A percentile compares a stretch with the other conserved stretches of the same genome.
Evolutionary conservation across 1,139 yeast species (phyloP).

Genomic region (Taphrina flavorubra): DNA sequence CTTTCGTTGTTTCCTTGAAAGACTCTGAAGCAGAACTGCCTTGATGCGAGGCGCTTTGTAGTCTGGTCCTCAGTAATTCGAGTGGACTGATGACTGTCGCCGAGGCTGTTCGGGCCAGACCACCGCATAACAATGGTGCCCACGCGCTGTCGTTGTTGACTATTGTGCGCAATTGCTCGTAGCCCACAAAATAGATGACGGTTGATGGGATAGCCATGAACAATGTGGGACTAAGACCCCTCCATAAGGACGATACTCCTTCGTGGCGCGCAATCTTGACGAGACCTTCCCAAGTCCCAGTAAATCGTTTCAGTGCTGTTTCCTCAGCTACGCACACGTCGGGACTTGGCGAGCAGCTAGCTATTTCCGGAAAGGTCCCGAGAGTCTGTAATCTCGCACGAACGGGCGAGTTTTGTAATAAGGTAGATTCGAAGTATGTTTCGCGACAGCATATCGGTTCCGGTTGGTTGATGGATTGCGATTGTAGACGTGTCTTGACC

Average conservation of each 20-base stretch:
- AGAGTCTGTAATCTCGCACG: slow-evolving; percentile 15
- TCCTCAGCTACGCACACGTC: slow-evolving; percentile 37
- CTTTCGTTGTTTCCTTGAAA: slow-evolving; percentile 51
- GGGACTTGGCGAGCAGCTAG: slow-evolving; percentile 31
- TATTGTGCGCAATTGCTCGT: slow-evolving; percentile 61
- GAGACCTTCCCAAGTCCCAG: slow-evolving; percentile 77
- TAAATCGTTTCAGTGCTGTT: slow-evolving; percentile 47
- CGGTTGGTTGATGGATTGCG: slow-evolving; percentile 38
- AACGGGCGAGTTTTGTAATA: slow-evolving; percentile 18
- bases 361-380: slow-evolving; percentile 4
- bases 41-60: slow-evolving; percentile 64
- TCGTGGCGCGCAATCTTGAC: slow-evolving; percentile 68
- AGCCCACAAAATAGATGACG: slow-evolving; percentile 91
- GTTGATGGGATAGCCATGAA: slow-evolving; percentile 93
- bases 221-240: slow-evolving; percentile 83
- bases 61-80: slow-evolving; percentile 82
- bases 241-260: slow-evolving; percentile 80
- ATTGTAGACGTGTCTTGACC: slow-evolving; percentile 45
- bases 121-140: slow-evolving; percentile 82
- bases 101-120: slow-evolving; percentile 78
- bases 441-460: slow-evolving; percentile 38
- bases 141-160: slow-evolving; percentile 46
- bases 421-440: slow-evolving; percentile 9
- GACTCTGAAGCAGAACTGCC: slow-evolving; percentile 36
- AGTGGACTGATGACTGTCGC: slow-evolving; percentile 87